Conservation (phyloP, 495 filamentous ascomycete species). For the Neurospora sp. region DNA sequence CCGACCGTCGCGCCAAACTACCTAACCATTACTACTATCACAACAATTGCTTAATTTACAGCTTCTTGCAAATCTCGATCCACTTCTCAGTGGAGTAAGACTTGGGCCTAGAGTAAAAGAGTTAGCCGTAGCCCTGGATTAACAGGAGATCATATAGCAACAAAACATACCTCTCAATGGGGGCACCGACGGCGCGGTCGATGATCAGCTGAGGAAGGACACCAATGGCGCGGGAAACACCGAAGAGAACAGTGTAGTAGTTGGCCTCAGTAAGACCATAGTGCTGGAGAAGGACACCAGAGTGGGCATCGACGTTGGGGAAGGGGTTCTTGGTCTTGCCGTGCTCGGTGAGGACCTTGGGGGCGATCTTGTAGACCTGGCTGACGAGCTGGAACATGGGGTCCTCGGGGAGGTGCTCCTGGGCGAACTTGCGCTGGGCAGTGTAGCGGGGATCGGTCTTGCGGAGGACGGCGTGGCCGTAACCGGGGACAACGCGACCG, state of each 20-base stretch:
- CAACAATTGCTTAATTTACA: slow-evolving; percentile 46
- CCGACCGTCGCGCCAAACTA: slow-evolving; percentile 22
- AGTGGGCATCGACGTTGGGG: slow-evolving; percentile 54
- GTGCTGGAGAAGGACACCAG: slow-evolving; percentile 97
- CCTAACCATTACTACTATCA: slow-evolving; percentile 7
- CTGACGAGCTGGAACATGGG: slow-evolving; percentile 99
- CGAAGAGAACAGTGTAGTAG: slow-evolving; percentile 99
- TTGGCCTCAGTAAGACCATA: slow-evolving; percentile 96
- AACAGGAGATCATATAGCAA: neutral
- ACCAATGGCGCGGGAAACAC: slow-evolving; percentile 94
- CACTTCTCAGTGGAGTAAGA: slow-evolving; percentile 94
- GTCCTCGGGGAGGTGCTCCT: slow-evolving; percentile 79
- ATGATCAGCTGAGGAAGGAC: slow-evolving; percentile 98
- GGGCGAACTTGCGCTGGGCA: slow-evolving; percentile 92
- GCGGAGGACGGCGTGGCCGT: slow-evolving; percentile 96
- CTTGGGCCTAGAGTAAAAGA: slow-evolving; percentile 61
- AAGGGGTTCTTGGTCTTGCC: slow-evolving; percentile 92
- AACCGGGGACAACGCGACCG: slow-evolving; percentile 93
- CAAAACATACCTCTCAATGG: slow-evolving; percentile 50
- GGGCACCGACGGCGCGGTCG: slow-evolving; percentile 88
- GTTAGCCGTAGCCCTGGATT: neutral
- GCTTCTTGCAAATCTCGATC: slow-evolving; percentile 77
- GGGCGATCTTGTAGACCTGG: slow-evolving; percentile 99
- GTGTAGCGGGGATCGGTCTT: slow-evolving; percentile 99
- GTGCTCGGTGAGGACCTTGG: slow-evolving; percentile 94